Percentiles rank a stretch among this genome's conserved stretches.
phyloP scores from a whole-genome alignment of 108 stramenopile species.

The Nitzschia sp. region DNA sequence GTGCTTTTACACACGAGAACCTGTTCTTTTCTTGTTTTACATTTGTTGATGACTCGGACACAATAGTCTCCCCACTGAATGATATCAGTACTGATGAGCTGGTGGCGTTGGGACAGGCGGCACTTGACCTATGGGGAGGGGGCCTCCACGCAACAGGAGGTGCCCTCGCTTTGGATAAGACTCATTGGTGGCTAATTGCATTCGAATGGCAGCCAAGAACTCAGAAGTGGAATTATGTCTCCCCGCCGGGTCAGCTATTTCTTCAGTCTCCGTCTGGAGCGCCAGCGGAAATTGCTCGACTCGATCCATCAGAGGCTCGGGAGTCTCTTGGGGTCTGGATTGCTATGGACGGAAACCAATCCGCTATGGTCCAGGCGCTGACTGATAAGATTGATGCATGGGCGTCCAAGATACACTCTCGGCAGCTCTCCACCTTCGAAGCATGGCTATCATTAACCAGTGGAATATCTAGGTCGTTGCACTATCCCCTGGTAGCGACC shows the following conservation, averaged over 20 bases:
- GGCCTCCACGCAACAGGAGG: constrained; percentile 11
- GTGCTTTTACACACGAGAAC: background rate
- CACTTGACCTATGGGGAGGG: background rate
- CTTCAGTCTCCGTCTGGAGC: background rate
- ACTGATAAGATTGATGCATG: background rate
- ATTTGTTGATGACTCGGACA: constrained; percentile 40
- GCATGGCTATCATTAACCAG: background rate
- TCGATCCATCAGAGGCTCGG: background rate
- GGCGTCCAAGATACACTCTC: background rate
- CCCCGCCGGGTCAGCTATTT: background rate
- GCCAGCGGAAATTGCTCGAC: background rate
- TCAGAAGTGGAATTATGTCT: background rate
- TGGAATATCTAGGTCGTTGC: background rate
- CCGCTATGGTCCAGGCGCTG: too few relatives aligned
- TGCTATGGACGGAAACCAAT: background rate
- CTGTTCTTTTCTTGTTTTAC: constrained; percentile 6
- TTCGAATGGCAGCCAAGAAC: background rate
- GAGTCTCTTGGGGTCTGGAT: background rate
- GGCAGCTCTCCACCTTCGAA: background rate
- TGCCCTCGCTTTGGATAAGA: background rate
- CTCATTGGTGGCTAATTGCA: constrained; percentile 9
- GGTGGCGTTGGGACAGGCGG: background rate
- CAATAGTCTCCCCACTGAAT: background rate
- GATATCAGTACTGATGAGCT: background rate
- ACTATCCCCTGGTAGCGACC: background rate